Evolutionary conservation across 2,329 filamentous ascomycete species (phyloP), one percentile per base, ranked within the genome.

Genomic region (Penicillium occitanis): DNA sequence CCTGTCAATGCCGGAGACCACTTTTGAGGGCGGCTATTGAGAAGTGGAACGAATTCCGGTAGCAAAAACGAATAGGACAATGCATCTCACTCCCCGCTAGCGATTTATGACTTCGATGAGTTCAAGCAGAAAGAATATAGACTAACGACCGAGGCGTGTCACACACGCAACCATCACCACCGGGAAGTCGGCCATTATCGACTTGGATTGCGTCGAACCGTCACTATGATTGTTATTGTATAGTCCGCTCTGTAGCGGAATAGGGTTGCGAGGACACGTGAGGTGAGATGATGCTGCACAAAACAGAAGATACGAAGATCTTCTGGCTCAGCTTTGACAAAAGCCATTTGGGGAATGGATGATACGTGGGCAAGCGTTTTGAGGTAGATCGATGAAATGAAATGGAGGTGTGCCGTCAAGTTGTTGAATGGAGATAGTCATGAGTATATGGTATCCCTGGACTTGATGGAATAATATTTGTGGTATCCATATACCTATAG

Each of bases 151-250:
- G 35, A n/a, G 44, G 30, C 35, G 65, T 50, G 55, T 61, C 48
- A 46, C 55, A 66, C 51, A 55, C 60, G 30, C 40, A 66, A 66
- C 53, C 42, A 60, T 53, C 65, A 63, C 59, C 35, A 55, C 61
- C 53, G 61, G 25, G 55, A 61, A 61, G 50, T 60, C 25, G 46
- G 55, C 63, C 17, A 25, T 42, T 42, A 28, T 58, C 55, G 4
- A 42, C 17, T 40, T 40, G 22, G 10, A 13, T 13, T 4, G 22
- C 11, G 8, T n/a, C 14, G 51, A 17, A 40, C 13, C 42, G 33
- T 17, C n/a, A 35, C 17, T 6, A 19, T 42, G 33, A 28, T 17
- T 13, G 10, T 10, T 14, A 19, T 57, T 37, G 17, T 8, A 37
- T 35, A 19, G 4, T 14, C 7, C 30, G 30, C 14, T 22, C 17